Evolutionary conservation across 306 rosid genomes (phyloP).

Genomic region (Sophora flavescens): DNA sequence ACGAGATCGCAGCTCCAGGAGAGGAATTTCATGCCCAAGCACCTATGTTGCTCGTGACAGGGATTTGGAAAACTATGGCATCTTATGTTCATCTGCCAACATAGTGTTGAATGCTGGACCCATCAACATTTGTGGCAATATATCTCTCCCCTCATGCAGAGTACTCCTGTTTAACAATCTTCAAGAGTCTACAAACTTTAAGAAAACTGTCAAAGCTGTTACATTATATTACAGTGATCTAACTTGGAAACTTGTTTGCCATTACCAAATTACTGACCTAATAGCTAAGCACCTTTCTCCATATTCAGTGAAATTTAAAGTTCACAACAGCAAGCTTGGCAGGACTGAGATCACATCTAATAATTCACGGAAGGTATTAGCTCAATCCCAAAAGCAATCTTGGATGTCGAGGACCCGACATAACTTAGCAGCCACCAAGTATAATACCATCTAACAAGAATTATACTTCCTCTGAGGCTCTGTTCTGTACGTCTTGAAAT

Average conservation of each 20-base stretch:
- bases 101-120: too few species aligned
- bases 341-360: neutral
- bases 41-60: too few species aligned
- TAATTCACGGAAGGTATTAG: neutral
- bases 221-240: neutral
- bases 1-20: too few species aligned
- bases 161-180: too few species aligned
- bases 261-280: slow-evolving; percentile 14
- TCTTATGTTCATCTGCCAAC: too few species aligned
- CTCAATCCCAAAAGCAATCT: neutral
- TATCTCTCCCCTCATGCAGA: too few species aligned
- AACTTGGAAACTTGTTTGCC: neutral
- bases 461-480: neutral
- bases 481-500: too few species aligned
- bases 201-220: neutral
- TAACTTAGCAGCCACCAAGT: slow-evolving; percentile 13
- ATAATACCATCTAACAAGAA: neutral
- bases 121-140: too few species aligned
- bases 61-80: too few species aligned
- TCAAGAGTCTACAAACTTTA: too few species aligned
- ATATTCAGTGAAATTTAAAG: neutral
- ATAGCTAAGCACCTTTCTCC: slow-evolving; percentile 9
- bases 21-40: too few species aligned
- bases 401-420: slow-evolving; percentile 6
- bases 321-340: neutral